Base-by-base conservation (phyloP, 2,329 filamentous ascomycete species). In the Calonectria pseudoturangicola region DNA sequence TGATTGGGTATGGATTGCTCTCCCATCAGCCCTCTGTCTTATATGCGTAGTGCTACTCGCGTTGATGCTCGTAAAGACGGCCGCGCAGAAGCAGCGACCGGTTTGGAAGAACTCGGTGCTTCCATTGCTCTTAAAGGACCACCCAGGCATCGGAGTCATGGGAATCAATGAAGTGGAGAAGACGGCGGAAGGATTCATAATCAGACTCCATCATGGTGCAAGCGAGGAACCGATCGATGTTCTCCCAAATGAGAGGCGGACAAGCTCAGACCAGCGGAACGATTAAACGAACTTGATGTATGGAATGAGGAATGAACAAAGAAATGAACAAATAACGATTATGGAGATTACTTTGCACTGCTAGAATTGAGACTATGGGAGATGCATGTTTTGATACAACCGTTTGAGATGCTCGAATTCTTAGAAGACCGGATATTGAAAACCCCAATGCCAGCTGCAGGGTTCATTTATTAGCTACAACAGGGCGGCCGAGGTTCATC, bases 101-200 rank as follows among this genome's bases (percentile, higher is more conserved):
- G 50, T 54, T 15, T 54, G 50, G 50, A 54, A 54, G 50, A 54
- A 54, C 27, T 54, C 50, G 25, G 50, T 54, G 9, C 50, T 54
- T 30, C 50, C 50, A 30, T 13, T 54, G 50, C 27, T 54, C 10
- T 16, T 54, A n/a, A 54, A 54, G 50, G 50, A 36, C 12, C 28
- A 56, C 21, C 28, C 51, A n/a, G 51, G 28, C 15, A 56, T 56
- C 15, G 50, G 50, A n/a, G 50, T n/a, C 28, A 54, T 54, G 50
- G 50, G 50, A 10, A 54, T 54, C 10, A 16, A 18, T 4, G 50
- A 54, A 21, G 28, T 54, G 3, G 50, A 54, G 13, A 54, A 21
- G 50, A 54, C 50, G 13, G 50, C 50, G 16, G 50, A 54, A 9
- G 50, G 50, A 6, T 54, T 54, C 18, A n/a, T 51, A 4, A 51